Evolutionary conservation across 208 protist species (phyloP).

Genomic region (Herpetomonas muscarum): DNA sequence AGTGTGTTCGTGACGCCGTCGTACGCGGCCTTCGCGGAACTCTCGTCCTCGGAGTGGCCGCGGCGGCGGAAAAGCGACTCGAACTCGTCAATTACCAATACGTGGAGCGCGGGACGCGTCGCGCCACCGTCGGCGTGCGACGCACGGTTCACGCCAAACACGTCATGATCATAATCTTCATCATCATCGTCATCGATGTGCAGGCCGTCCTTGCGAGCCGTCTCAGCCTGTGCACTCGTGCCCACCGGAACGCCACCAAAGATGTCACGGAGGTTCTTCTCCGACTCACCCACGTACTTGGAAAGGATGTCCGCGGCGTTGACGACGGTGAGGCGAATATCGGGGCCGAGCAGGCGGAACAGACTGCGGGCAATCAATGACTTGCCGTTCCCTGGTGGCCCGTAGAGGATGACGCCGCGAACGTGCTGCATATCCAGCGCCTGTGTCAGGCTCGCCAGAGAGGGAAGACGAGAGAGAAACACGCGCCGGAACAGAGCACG

Average conservation of each 20-base stretch:
- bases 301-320: conserved; percentile 98
- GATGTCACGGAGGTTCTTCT: conserved; percentile 98
- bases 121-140: conserved; percentile 1
- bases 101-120: conserved; percentile 81
- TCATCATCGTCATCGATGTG: conserved; percentile 20
- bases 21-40: conserved; percentile 92
- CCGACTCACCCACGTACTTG: conserved; percentile 99
- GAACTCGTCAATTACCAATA: conserved; percentile 99
- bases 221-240: conserved; percentile 12
- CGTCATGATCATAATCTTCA: neutral
- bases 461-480: conserved; percentile 96
- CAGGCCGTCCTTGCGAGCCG: neutral
- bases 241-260: conserved; percentile 95
- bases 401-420: conserved; percentile 98
- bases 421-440: conserved; percentile 96
- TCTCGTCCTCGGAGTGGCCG: conserved; percentile 85
- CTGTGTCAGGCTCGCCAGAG: conserved; percentile 33
- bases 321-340: conserved; percentile 80
- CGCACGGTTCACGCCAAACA: neutral
- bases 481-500: conserved; percentile 97
- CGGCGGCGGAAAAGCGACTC: conserved; percentile 98
- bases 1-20: conserved; percentile 99
- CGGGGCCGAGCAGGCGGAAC: conserved; percentile 93
- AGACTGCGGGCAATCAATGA: conserved; percentile 99
- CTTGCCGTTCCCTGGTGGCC: conserved; percentile 99